phyloP scores from a whole-genome alignment of 345 rosid species.

The Heritiera fomes region DNA sequence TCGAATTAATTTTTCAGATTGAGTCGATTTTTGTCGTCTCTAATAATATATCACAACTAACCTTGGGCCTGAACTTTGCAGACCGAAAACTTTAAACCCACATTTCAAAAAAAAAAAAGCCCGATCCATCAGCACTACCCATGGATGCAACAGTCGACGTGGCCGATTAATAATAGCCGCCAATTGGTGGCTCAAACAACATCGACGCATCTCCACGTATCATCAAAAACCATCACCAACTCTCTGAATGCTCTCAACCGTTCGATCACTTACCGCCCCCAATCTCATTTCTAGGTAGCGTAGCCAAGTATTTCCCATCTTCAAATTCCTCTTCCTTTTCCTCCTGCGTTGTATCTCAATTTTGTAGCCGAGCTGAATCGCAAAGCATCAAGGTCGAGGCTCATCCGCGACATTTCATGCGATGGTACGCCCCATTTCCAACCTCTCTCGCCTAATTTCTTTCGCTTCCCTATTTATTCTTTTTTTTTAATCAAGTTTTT shows the following conservation, averaged over 20 bases:
- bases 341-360: background rate
- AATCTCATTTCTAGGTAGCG: background rate
- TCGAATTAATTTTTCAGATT: too few relatives aligned
- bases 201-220: background rate
- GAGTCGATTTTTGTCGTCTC: too few relatives aligned
- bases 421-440: slow-evolving; percentile 30
- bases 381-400: background rate
- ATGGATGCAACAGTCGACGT: background rate
- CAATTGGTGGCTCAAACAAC: background rate
- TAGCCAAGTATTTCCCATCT: background rate
- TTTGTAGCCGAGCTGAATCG: background rate
- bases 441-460: background rate
- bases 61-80: background rate
- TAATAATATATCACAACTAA: background rate
- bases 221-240: background rate
- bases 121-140: background rate
- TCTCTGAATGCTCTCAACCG: background rate
- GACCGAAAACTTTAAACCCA: background rate
- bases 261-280: background rate
- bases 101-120: background rate
- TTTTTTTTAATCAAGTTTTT: too few relatives aligned
- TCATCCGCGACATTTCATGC: slow-evolving; percentile 24
- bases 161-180: background rate
- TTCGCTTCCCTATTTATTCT: background rate
- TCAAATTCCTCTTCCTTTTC: slow-evolving; percentile 1